phyloP scores from a whole-genome alignment of 2,329 filamentous ascomycete genomes.

The Didymella glomerata region DNA sequence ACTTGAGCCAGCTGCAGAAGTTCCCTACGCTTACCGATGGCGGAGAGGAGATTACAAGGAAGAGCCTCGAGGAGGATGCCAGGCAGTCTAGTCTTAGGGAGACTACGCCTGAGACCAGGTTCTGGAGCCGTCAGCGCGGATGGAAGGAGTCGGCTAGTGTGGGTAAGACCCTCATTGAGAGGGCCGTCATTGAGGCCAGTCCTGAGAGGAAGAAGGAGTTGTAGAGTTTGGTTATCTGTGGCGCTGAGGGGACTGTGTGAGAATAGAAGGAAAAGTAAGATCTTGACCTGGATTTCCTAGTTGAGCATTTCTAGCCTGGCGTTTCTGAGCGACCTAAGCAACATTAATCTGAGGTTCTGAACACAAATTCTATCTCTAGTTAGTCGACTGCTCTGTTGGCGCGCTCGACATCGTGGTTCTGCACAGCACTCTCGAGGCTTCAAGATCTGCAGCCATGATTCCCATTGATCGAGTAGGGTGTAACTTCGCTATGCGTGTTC shows the following conservation, averaged over 20 bases:
- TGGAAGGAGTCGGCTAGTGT: constrained; percentile 62
- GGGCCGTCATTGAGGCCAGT: constrained; percentile 38
- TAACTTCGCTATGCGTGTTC: too few species aligned
- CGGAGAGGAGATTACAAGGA: constrained; percentile 68
- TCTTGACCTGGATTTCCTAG: not conserved
- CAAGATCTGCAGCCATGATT: too few species aligned
- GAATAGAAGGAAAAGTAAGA: not conserved
- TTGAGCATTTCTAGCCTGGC: constrained; percentile 27
- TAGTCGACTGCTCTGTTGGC: too few species aligned
- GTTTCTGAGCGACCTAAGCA: constrained; percentile 21
- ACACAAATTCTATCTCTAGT: not conserved
- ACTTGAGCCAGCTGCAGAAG: constrained; percentile 64
- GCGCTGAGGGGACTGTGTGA: not conserved
- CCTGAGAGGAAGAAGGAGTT: constrained; percentile 52
- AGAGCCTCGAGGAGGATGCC: constrained; percentile 68
- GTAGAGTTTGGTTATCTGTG: constrained; percentile 8
- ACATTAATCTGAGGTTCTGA: not conserved
- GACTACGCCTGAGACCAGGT: constrained; percentile 57
- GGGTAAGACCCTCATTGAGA: constrained; percentile 61
- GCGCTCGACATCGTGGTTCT: too few species aligned
- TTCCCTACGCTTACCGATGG: constrained; percentile 54
- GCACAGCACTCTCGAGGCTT: too few species aligned
- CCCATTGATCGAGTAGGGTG: too few species aligned
- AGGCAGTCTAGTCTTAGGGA: constrained; percentile 52
- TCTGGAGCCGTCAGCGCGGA: constrained; percentile 62